These are phyloP conservation scores for Helianthus annuus DNA, from an alignment of 129 eudicot genomes.

Conservation along the genomic window DNA sequence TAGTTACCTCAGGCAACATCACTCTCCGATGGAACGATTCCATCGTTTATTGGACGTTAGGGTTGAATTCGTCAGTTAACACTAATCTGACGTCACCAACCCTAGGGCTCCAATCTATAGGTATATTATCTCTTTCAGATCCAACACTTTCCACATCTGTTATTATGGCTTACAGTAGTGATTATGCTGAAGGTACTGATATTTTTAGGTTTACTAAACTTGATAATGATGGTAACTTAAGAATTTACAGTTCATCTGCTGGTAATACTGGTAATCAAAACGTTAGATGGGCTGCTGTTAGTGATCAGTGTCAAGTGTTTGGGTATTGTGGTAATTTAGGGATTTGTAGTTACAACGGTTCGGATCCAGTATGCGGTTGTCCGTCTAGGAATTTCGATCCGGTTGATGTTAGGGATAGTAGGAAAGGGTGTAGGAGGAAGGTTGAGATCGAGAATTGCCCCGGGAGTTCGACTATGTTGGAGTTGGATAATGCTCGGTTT, in stretches of 20 bases:
- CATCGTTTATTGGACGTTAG: constrained; percentile 54
- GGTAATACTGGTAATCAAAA: constrained; percentile 31
- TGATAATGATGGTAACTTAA: constrained; percentile 80
- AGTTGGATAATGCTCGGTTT: constrained; percentile 57
- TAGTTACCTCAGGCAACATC: constrained; percentile 48
- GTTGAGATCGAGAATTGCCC: constrained; percentile 63
- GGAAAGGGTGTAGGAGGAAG: constrained; percentile 77
- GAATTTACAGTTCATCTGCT: constrained; percentile 61
- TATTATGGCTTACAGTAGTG: constrained; percentile 70
- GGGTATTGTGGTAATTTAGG: constrained; percentile 91
- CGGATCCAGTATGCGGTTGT: constrained; percentile 74
- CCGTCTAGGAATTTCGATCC: constrained; percentile 77
- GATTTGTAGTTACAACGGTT: constrained; percentile 76
- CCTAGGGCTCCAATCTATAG: constrained; percentile 52
- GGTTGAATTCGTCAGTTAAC: constrained; percentile 56
- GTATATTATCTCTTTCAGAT: constrained; percentile 60
- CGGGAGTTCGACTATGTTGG: constrained; percentile 58
- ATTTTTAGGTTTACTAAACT: constrained; percentile 59
- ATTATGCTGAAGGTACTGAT: constrained; percentile 70
- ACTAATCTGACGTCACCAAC: constrained; percentile 51
- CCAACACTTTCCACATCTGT: constrained; percentile 29
- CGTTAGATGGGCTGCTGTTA: constrained; percentile 83
- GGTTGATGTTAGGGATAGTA: constrained; percentile 45
- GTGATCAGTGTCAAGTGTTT: constrained; percentile 77
- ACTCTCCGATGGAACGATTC: constrained; percentile 59